A percentile compares a stretch with the other conserved stretches of the same genome.
phyloP scores from a whole-genome alignment of 1,139 yeast genomes.

The Pichia cactophila region DNA sequence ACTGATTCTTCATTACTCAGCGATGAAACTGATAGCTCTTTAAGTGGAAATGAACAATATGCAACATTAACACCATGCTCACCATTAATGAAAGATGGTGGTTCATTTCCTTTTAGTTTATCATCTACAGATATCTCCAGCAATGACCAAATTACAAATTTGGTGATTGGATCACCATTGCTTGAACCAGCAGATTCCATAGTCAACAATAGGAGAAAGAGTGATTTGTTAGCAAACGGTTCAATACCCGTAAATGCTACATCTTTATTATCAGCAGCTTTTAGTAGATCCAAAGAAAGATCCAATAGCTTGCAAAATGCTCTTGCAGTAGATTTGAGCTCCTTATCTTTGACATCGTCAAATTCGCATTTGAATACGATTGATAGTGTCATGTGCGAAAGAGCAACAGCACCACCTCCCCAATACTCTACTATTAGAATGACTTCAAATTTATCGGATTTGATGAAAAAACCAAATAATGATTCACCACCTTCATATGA shows the following conservation, averaged over 20 bases:
- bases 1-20: background rate
- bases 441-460: background rate
- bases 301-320: slow-evolving; percentile 7
- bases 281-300: slow-evolving; percentile 9
- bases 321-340: slow-evolving; percentile 6
- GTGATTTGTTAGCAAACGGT: background rate
- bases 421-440: slow-evolving; percentile 10
- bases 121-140: background rate
- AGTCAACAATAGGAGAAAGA: background rate
- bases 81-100: slow-evolving; percentile 23
- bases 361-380: slow-evolving; percentile 5
- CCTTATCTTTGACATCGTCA: slow-evolving; percentile 3
- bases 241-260: slow-evolving; percentile 7
- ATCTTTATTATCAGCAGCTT: slow-evolving; percentile 13
- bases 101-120: slow-evolving; percentile 3
- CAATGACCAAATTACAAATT: slow-evolving; percentile 5
- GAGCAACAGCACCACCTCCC: slow-evolving; percentile 7
- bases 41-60: slow-evolving; percentile 10
- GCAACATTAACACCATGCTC: slow-evolving; percentile 27
- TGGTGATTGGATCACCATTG: background rate
- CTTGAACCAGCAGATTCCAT: slow-evolving; percentile 1
- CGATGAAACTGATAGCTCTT: slow-evolving; percentile 2
- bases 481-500: slow-evolving; percentile 6
- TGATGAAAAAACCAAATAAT: background rate
- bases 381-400: slow-evolving; percentile 6